Conservation (phyloP, 2,329 filamentous ascomycete species). For the Talaromyces sp. region DNA sequence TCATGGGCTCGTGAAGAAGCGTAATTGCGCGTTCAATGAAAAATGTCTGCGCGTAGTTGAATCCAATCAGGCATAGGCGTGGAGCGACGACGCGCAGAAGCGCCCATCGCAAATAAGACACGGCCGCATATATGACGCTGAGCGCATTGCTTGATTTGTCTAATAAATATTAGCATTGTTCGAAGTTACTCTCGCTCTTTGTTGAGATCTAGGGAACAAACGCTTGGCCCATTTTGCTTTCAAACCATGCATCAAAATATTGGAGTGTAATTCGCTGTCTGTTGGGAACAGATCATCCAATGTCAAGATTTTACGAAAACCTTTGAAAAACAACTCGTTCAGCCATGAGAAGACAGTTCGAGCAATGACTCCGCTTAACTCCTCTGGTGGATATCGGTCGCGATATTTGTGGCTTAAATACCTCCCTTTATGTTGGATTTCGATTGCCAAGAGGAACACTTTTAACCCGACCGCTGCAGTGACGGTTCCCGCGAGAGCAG, state of each 20-base stretch:
- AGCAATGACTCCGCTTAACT: conserved; percentile 42
- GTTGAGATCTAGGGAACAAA: neutral
- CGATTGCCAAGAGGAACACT: neutral
- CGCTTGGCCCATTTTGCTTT: neutral
- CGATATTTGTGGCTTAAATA: neutral
- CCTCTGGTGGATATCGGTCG: conserved; percentile 34
- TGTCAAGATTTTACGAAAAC: conserved; percentile 36
- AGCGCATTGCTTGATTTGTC: neutral
- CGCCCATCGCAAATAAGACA: conserved; percentile 20
- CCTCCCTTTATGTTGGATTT: conserved; percentile 23
- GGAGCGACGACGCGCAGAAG: conserved; percentile 26
- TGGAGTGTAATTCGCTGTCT: conserved; percentile 38
- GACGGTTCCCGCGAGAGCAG: conserved; percentile 38
- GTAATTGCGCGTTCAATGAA: conserved; percentile 31
- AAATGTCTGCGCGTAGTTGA: conserved; percentile 33
- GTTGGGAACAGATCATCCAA: conserved; percentile 39
- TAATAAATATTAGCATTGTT: neutral
- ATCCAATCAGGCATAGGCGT: conserved; percentile 27
- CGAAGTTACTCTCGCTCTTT: neutral
- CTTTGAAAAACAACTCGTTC: conserved; percentile 40
- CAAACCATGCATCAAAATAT: neutral
- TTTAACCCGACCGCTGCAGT: neutral
- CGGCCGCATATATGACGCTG: conserved; percentile 3
- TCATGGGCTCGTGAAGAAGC: conserved; percentile 24
- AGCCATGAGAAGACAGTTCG: conserved; percentile 46